phyloP scores from a whole-genome alignment of 441 rosid species.

The Viola pubescens region DNA sequence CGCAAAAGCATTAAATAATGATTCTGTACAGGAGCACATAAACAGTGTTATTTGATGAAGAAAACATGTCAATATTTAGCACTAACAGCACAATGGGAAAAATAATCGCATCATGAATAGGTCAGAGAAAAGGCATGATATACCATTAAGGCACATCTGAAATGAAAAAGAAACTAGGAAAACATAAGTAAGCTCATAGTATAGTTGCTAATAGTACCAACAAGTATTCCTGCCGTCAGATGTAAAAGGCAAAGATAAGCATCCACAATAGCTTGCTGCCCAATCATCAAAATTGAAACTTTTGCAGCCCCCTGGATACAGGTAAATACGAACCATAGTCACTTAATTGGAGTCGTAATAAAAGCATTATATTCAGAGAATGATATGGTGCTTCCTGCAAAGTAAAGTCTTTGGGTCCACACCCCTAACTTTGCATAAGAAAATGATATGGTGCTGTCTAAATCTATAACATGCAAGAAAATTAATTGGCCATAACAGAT shows the following conservation, averaged over 20 bases:
- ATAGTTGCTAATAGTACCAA: constrained; percentile 45
- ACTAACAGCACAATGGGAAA: constrained; percentile 4
- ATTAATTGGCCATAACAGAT: constrained; percentile 6
- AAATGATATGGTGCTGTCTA: neutral
- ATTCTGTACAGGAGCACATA: constrained; percentile 47
- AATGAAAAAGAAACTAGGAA: neutral
- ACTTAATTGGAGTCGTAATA: constrained; percentile 10
- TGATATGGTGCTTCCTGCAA: neutral
- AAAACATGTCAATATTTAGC: constrained; percentile 7
- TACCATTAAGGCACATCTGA: neutral
- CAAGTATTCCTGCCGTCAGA: constrained; percentile 92
- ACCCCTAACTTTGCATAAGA: neutral
- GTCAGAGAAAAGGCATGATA: neutral
- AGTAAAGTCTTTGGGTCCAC: too few species aligned
- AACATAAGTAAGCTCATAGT: neutral
- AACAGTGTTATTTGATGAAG: constrained; percentile 14
- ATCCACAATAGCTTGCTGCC: constrained; percentile 98
- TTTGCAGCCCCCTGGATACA: constrained; percentile 83
- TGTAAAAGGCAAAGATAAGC: constrained; percentile 95
- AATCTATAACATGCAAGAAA: constrained; percentile 9
- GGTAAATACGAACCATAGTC: constrained; percentile 16
- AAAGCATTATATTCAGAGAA: neutral
- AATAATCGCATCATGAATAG: neutral
- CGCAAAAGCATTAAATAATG: constrained; percentile 95
- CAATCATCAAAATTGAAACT: constrained; percentile 88